Conservation (phyloP, 495 filamentous ascomycete species). For the Viridothelium virens region DNA sequence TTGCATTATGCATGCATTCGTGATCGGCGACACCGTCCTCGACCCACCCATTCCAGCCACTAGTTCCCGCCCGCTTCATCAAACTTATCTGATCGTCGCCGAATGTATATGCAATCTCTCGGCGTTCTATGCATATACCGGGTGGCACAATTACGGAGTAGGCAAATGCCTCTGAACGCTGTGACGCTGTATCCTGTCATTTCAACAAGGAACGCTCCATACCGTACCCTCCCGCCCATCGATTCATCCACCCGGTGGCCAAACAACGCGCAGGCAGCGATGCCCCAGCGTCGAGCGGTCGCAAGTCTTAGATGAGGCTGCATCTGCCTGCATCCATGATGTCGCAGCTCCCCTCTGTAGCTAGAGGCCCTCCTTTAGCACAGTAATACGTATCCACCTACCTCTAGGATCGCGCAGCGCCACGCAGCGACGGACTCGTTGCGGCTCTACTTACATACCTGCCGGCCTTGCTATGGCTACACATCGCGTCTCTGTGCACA, state of each 20-base stretch:
- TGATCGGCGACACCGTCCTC: background rate
- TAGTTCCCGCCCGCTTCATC: background rate
- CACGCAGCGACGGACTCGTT: no score
- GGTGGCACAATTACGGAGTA: background rate
- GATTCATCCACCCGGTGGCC: background rate
- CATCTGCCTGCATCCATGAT: background rate
- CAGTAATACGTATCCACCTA: no score
- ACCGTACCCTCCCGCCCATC: background rate
- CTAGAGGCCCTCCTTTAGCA: no score
- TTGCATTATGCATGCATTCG: slow-evolving; percentile 2
- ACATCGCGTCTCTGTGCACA: no score
- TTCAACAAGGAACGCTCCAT: background rate
- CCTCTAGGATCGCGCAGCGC: no score
- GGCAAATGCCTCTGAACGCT: background rate
- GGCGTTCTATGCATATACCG: background rate
- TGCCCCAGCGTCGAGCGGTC: no score
- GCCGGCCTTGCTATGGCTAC: no score
- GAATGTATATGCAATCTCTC: background rate
- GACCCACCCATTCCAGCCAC: background rate
- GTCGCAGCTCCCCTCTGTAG: background rate
- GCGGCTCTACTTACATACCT: no score
- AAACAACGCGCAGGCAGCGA: background rate
- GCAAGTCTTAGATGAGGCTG: background rate
- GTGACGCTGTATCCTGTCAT: background rate
- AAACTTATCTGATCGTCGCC: background rate